Evolutionary conservation across 768 basidiomycete genomes (phyloP).

Genomic region (Agrocybe pediades): DNA sequence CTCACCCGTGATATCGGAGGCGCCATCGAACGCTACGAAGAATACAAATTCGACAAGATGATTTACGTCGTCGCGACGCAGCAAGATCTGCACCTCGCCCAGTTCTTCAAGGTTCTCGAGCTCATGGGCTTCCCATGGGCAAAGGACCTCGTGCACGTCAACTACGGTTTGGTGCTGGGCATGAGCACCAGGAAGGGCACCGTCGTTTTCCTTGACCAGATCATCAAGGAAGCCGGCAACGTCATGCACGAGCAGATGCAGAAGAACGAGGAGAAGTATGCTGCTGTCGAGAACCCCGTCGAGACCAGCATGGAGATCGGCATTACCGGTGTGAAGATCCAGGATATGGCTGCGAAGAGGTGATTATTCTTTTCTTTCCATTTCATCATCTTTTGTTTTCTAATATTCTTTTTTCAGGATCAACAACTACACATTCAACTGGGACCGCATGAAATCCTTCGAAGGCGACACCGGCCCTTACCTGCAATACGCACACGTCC

Average conservation of each 20-base stretch:
- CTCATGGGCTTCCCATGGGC: constrained; percentile 93
- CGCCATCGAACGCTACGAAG: constrained; percentile 88
- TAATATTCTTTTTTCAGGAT: constrained; percentile 53
- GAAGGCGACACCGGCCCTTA: constrained; percentile 97
- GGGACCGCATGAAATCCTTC: constrained; percentile 92
- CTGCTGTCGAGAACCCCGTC: constrained; percentile 85
- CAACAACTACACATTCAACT: constrained; percentile 95
- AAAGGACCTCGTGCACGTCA: constrained; percentile 79
- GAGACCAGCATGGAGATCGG: constrained; percentile 80
- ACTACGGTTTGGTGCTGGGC: constrained; percentile 89
- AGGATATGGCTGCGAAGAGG: constrained; percentile 96
- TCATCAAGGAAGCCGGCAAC: constrained; percentile 81
- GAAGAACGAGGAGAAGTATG: constrained; percentile 92
- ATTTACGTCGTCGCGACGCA: constrained; percentile 91
- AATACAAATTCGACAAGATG: constrained; percentile 87
- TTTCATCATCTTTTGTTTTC: background rate
- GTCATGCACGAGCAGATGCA: constrained; percentile 98
- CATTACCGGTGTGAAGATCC: constrained; percentile 95
- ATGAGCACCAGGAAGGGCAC: constrained; percentile 96
- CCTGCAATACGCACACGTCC: constrained; percentile 96
- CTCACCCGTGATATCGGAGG: constrained; percentile 95
- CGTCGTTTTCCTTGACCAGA: constrained; percentile 93
- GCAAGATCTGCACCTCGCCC: constrained; percentile 84
- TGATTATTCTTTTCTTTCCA: constrained; percentile 30
- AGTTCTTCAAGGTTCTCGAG: constrained; percentile 92